Conservation (phyloP, 1,139 yeast genomes). For the Scheffersomyces illinoinensis region DNA sequence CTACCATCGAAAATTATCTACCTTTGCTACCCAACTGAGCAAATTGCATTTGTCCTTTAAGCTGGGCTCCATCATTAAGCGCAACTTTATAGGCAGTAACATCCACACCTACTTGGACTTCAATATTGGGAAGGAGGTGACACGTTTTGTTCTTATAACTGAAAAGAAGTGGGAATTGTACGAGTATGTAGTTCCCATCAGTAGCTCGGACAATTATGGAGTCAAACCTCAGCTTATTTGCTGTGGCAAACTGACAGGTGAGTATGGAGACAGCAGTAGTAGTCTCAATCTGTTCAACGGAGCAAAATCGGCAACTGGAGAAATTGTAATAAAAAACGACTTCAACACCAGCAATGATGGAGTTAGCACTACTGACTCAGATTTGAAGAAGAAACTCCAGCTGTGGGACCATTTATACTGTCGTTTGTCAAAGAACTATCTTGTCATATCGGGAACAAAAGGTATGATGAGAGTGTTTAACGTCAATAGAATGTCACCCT, state of each 20-base stretch:
- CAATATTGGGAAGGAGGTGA: constrained; percentile 45
- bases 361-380: constrained; percentile 14
- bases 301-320: constrained; percentile 16
- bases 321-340: constrained; percentile 34
- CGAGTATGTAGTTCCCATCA: constrained; percentile 32
- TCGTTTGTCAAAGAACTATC: constrained; percentile 57
- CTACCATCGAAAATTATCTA: constrained; percentile 65
- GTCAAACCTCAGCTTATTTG: constrained; percentile 58
- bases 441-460: constrained; percentile 72
- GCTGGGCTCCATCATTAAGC: constrained; percentile 40
- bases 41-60: constrained; percentile 41
- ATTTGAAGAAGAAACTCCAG: constrained; percentile 28
- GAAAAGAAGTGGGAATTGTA: constrained; percentile 76
- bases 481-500: constrained; percentile 35
- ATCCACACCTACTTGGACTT: constrained; percentile 49
- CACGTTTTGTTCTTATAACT: constrained; percentile 62
- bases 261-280: constrained; percentile 54
- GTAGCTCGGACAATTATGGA: constrained; percentile 23
- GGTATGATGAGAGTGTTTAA: constrained; percentile 72
- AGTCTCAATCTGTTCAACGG: constrained; percentile 26
- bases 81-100: constrained; percentile 58
- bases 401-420: constrained; percentile 72
- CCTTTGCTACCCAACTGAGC: constrained; percentile 63
- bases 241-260: constrained; percentile 70
- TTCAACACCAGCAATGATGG: constrained; percentile 24